phyloP scores from a whole-genome alignment of 2,329 filamentous ascomycete genomes.

The Immersiporthe knoxdaviesiana region DNA sequence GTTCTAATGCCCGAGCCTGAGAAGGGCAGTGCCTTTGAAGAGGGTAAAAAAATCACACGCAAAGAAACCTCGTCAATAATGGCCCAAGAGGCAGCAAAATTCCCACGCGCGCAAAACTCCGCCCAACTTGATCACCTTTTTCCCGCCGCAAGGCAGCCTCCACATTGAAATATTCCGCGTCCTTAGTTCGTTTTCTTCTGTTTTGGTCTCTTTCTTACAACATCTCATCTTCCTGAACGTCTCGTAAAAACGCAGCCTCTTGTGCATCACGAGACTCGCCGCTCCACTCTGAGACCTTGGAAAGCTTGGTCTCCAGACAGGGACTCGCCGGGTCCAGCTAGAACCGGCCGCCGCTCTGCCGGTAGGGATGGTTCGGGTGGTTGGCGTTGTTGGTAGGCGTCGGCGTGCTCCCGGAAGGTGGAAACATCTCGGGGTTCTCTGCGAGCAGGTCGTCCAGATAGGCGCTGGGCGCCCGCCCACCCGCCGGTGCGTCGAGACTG shows the following conservation, averaged over 20 bases:
- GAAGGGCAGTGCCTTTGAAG: background rate
- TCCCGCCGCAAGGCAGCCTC: background rate
- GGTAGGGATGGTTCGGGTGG: constrained; percentile 31
- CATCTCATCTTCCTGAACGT: constrained; percentile 11
- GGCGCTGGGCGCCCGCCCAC: constrained; percentile 79
- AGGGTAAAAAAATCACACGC: background rate
- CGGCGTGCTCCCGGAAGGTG: constrained; percentile 40
- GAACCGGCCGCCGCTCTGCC: constrained; percentile 32
- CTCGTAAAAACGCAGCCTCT: background rate
- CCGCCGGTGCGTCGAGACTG: constrained; percentile 66
- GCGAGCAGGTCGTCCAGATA: constrained; percentile 90
- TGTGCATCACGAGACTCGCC: constrained; percentile 18
- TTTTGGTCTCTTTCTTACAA: background rate
- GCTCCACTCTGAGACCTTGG: constrained; percentile 28
- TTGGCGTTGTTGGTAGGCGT: constrained; percentile 35
- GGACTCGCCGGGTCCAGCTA: constrained; percentile 23
- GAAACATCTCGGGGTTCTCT: constrained; percentile 63
- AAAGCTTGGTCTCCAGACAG: constrained; percentile 25
- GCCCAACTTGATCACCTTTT: background rate
- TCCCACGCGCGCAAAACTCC: background rate
- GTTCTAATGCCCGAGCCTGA: constrained; percentile 11
- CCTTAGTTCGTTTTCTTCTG: background rate
- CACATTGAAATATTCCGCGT: background rate
- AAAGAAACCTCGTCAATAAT: background rate
- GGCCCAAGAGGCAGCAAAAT: constrained; percentile 1